Evolutionary conservation across 75 land plant species (phyloP).

Genomic region (Chamaecyparis obtusa): DNA sequence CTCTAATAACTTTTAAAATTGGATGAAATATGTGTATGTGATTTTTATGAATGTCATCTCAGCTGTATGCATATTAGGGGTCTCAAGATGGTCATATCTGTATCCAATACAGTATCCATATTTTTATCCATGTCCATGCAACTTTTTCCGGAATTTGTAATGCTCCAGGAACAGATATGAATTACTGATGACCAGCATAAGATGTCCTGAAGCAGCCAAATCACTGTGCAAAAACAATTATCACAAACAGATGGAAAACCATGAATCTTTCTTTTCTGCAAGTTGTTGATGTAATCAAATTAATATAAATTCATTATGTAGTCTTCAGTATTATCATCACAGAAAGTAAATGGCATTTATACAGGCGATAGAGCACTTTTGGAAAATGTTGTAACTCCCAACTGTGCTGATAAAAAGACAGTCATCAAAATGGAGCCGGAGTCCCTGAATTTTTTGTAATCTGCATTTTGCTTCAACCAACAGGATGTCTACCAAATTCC

Average conservation of each 20-base stretch:
- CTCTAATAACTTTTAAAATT: too few species aligned
- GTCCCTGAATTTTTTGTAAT: neutral
- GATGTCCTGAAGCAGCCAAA: neutral
- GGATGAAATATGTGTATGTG: too few species aligned
- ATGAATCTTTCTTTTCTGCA: neutral
- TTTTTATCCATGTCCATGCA: too few species aligned
- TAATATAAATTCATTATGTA: neutral
- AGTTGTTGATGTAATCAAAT: neutral
- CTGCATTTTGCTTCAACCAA: neutral
- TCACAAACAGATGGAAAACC: neutral
- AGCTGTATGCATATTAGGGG: too few species aligned
- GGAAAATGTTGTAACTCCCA: neutral
- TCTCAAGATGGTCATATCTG: too few species aligned
- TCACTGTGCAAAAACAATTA: neutral
- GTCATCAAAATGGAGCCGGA: neutral
- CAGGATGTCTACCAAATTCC: neutral
- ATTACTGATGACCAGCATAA: neutral
- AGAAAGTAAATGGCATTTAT: neutral
- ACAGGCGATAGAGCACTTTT: neutral
- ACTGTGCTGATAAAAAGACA: neutral
- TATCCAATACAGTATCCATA: too few species aligned
- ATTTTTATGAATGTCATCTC: too few species aligned
- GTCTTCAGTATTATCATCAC: neutral
- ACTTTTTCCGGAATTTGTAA: neutral
- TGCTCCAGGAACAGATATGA: neutral